These are phyloP conservation scores for Brassica cretica DNA, from an alignment of 345 rosid species.

Conservation along the genomic window DNA sequence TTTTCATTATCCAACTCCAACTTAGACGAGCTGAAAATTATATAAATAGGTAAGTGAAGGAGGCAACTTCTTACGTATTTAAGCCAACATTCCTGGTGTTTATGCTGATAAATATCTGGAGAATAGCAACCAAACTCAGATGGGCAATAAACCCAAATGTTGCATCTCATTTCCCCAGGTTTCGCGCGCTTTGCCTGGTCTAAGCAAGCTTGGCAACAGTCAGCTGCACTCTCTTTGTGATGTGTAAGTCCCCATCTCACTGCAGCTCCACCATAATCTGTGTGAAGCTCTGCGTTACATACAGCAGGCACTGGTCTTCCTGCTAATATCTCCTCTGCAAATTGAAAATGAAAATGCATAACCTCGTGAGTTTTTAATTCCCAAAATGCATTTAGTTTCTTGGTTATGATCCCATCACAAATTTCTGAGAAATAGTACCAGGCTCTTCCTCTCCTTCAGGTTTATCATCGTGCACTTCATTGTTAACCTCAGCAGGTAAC, in stretches of 20 bases:
- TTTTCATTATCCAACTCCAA: neutral
- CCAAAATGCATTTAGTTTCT: neutral
- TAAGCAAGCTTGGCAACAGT: conserved; percentile 96
- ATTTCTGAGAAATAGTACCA: conserved; percentile 49
- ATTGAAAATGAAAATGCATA: conserved; percentile 21
- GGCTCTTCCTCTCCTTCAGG: conserved; percentile 74
- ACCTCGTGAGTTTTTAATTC: conserved; percentile 19
- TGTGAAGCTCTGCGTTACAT: conserved; percentile 82
- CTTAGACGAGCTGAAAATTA: neutral
- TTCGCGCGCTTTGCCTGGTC: conserved; percentile 79
- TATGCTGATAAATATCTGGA: conserved; percentile 91
- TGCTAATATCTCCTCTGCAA: conserved; percentile 75
- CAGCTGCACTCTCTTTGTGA: conserved; percentile 96
- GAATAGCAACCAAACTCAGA: conserved; percentile 77
- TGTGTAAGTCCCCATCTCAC: conserved; percentile 98
- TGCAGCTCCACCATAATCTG: conserved; percentile 89
- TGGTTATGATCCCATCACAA: neutral
- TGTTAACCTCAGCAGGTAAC: conserved; percentile 68
- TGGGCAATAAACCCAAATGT: conserved; percentile 98
- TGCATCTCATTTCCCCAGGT: conserved; percentile 84
- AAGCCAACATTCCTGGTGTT: conserved; percentile 90
- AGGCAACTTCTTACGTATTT: conserved; percentile 66
- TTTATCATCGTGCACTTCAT: conserved; percentile 82
- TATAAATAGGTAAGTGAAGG: neutral
- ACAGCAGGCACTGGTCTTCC: conserved; percentile 82